These are phyloP conservation scores for Nannizzia gypsea DNA, from an alignment of 2,329 filamentous ascomycete species.

Conservation along the genomic window DNA sequence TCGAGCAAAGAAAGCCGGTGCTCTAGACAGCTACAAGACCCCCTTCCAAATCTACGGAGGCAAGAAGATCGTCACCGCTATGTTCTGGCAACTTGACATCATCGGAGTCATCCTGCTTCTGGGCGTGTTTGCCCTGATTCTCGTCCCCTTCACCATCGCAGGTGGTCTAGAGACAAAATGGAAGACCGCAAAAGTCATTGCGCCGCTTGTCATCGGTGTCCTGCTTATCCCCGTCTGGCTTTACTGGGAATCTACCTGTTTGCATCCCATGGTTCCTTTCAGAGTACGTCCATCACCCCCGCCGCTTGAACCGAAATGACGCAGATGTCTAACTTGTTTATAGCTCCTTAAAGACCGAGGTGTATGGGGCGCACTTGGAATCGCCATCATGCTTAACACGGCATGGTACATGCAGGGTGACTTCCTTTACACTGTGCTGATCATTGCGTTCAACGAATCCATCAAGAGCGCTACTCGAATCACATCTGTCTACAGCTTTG, in stretches of 20 bases:
- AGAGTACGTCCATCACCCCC: conserved; percentile 19
- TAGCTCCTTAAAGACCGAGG: conserved; percentile 49
- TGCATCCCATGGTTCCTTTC: conserved; percentile 48
- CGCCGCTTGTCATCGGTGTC: conserved; percentile 42
- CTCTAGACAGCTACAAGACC: conserved; percentile 36
- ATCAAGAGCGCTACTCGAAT: conserved; percentile 47
- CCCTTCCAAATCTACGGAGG: conserved; percentile 34
- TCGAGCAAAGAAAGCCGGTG: conserved; percentile 43
- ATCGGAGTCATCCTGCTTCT: conserved; percentile 44
- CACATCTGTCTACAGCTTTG: conserved; percentile 47
- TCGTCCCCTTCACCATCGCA: conserved; percentile 48
- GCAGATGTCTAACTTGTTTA: background rate
- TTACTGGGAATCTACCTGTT: conserved; percentile 43
- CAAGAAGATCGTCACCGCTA: conserved; percentile 27
- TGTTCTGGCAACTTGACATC: conserved; percentile 47
- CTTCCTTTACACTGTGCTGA: conserved; percentile 52
- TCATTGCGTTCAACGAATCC: conserved; percentile 50
- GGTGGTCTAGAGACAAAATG: conserved; percentile 40
- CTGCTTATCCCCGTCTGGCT: conserved; percentile 40
- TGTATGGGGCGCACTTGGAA: conserved; percentile 52
- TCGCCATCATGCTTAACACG: conserved; percentile 46
- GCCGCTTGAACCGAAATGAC: background rate
- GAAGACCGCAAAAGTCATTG: conserved; percentile 41
- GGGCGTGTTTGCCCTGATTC: conserved; percentile 41
- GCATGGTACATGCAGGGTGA: conserved; percentile 52